Evolutionary conservation across 2,329 filamentous ascomycete species (phyloP).

Genomic region (Acrocalymma vagum): DNA sequence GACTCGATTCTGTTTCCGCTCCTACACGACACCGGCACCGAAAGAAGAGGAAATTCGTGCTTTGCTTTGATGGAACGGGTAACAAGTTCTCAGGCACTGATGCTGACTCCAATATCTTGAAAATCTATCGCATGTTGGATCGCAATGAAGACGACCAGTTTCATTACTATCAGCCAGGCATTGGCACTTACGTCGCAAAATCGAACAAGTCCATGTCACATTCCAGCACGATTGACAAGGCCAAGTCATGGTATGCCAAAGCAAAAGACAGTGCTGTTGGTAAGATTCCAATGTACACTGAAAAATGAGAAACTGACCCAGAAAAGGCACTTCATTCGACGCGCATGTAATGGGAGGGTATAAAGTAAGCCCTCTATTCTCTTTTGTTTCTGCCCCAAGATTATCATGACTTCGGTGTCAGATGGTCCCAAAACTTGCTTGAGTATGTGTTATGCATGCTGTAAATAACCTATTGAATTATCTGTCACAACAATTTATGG

Average conservation of each 20-base stretch:
- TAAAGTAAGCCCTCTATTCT: slow-evolving; percentile 65
- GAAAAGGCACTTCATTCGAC: slow-evolving; percentile 75
- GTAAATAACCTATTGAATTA: no score
- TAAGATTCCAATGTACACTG: slow-evolving; percentile 6
- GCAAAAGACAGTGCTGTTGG: slow-evolving; percentile 78
- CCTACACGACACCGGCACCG: slow-evolving; percentile 18
- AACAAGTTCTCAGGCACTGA: slow-evolving; percentile 53
- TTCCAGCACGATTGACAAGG: slow-evolving; percentile 63
- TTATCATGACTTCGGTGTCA: no score
- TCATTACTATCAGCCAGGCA: slow-evolving; percentile 60
- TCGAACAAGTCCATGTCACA: slow-evolving; percentile 60
- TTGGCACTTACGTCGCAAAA: slow-evolving; percentile 74
- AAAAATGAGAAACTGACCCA: slow-evolving; percentile 4
- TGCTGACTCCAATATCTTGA: slow-evolving; percentile 62
- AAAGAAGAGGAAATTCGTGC: slow-evolving; percentile 66
- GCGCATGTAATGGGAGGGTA: slow-evolving; percentile 86
- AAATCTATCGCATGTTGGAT: slow-evolving; percentile 76
- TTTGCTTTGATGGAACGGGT: slow-evolving; percentile 56
- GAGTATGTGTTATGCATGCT: no score
- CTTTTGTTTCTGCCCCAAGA: not conserved
- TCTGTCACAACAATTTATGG: no score
- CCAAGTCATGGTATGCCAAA: slow-evolving; percentile 74
- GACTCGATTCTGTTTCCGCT: slow-evolving; percentile 19
- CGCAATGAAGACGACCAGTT: slow-evolving; percentile 67
- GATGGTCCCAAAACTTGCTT: no score